A percentile compares a stretch with the other conserved stretches of the same genome.
phyloP scores from a whole-genome alignment of 441 rosid genomes.

The Caryocar brasiliense region DNA sequence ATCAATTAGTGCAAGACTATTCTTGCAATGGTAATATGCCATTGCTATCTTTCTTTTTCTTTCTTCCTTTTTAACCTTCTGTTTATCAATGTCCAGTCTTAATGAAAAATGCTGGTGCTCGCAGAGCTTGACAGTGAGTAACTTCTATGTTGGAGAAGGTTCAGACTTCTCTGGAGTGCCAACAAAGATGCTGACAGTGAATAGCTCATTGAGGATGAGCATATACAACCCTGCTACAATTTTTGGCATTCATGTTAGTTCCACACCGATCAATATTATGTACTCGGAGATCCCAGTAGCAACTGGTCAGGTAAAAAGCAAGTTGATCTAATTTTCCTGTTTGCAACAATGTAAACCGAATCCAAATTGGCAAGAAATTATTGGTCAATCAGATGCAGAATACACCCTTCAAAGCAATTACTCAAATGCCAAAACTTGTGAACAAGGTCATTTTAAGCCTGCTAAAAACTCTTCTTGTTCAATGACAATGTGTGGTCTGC shows the following conservation, averaged over 20 bases:
- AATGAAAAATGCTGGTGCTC: constrained; percentile 4
- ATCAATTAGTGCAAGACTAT: too few relatives aligned
- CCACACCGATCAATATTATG: constrained; percentile 54
- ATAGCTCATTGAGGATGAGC: constrained; percentile 51
- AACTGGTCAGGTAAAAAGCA: constrained; percentile 67
- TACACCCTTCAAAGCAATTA: neutral
- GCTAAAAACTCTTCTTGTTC: too few relatives aligned
- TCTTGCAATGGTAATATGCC: too few relatives aligned
- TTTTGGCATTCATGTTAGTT: constrained; percentile 82
- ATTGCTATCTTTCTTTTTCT: too few relatives aligned
- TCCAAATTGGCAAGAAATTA: neutral
- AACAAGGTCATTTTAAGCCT: too few relatives aligned
- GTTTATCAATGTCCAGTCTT: neutral
- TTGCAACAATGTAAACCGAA: too few relatives aligned
- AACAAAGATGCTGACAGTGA: constrained; percentile 67
- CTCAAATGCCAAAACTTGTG: neutral
- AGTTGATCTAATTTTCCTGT: too few relatives aligned
- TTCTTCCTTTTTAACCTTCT: neutral
- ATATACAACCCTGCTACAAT: constrained; percentile 69
- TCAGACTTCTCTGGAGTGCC: constrained; percentile 75
- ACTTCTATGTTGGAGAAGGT: constrained; percentile 73
- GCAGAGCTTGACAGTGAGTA: constrained; percentile 57
- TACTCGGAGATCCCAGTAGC: constrained; percentile 64
- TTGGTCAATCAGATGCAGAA: neutral
- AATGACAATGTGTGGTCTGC: too few relatives aligned